Evolutionary conservation across 2,329 filamentous ascomycete species (phyloP), one percentile per base, ranked within the genome.

Genomic region (Alternaria novae-zelandiae): DNA sequence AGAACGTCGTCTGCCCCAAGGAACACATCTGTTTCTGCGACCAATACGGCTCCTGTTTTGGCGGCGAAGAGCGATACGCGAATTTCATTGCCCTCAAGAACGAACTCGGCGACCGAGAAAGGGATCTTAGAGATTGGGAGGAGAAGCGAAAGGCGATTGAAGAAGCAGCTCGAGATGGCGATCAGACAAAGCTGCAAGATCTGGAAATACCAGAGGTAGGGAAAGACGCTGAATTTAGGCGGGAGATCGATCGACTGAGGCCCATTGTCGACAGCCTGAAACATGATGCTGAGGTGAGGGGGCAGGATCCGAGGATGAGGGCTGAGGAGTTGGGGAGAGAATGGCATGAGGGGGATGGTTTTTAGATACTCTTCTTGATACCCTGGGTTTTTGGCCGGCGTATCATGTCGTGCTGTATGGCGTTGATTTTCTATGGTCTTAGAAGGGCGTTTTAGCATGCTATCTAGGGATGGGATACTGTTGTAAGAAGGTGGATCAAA

Each of bases 11-110:
- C 56, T 87, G 86, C 68, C 84, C 85, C 0, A 77, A 79, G 49
- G 85, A 88, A 77, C 82, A 86, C 59, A 76, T 85, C 0, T 90
- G 89, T 77, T 88, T 88, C 64, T 90, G 89, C 72, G 88, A 90
- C 63, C 87, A 86, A 6, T 90, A 86, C 54, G 88, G 89, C 1
- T 78, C 87, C 10, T 90, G 89, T 70, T 90, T 89, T 66, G 86
- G 84, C 11, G 82, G 81, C 5, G 80, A 84, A 30, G 76, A 82
- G 5, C 75, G 82, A 55, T 88, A 84, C 55, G 77, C 84, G 26
- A 74, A 80, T 11, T 89, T 83, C 70, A 81, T 84, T 25, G 81
- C 83, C 43, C 65, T 85, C n/a, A 79, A 81, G 49, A 81, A 78
- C 26, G 72, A 82, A 54, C 78, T 82, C 57, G 67, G 79, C 2